A percentile compares a stretch with the other conserved stretches of the same genome.
Evolutionary conservation across 2,329 filamentous ascomycete species (phyloP).

Genomic region (Fusarium foetens): DNA sequence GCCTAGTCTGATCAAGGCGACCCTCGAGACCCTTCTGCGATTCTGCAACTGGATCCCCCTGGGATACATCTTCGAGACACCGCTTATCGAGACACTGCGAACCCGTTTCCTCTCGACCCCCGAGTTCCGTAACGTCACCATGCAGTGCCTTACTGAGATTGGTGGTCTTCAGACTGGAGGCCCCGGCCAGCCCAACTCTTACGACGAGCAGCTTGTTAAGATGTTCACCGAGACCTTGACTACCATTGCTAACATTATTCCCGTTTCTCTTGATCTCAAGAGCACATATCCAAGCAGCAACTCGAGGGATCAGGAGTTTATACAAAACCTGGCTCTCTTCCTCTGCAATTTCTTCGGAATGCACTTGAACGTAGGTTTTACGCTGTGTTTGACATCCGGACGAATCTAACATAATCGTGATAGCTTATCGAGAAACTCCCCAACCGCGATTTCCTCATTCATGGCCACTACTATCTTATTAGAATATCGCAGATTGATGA

Average conservation of each 20-base stretch:
- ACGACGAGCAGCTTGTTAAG: constrained; percentile 94
- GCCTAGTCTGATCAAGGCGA: constrained; percentile 92
- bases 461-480: constrained; percentile 98
- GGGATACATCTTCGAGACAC: constrained; percentile 98
- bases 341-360: constrained; percentile 96
- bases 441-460: constrained; percentile 92
- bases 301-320: constrained; percentile 94
- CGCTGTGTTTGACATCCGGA: constrained; percentile 8
- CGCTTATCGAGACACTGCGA: constrained; percentile 92
- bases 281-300: constrained; percentile 92
- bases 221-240: constrained; percentile 99
- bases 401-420: constrained; percentile 22
- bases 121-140: constrained; percentile 95
- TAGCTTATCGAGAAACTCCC: constrained; percentile 94
- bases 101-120: constrained; percentile 92
- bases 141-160: constrained; percentile 98
- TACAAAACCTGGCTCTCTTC: constrained; percentile 95
- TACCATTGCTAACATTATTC: constrained; percentile 92
- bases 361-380: constrained; percentile 76
- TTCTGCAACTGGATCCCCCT: constrained; percentile 99
- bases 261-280: constrained; percentile 89
- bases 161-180: constrained; percentile 88
- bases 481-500: constrained; percentile 99
- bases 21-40: constrained; percentile 90
- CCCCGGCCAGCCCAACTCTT: constrained; percentile 73